Evolutionary conservation across 2,329 filamentous ascomycete species (phyloP).

Genomic region (Dothistroma septosporum): DNA sequence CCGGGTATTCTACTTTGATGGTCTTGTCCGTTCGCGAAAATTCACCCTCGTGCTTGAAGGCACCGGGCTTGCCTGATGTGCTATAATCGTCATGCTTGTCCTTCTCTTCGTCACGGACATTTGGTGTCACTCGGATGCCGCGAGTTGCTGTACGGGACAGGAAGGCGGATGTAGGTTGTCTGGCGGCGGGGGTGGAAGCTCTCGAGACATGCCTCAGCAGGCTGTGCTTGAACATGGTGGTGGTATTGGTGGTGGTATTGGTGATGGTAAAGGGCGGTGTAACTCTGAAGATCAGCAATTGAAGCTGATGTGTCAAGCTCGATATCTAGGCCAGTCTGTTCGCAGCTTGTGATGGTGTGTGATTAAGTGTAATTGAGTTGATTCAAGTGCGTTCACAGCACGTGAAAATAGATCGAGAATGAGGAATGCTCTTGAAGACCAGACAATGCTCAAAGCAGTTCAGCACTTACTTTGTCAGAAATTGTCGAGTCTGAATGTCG

Average conservation of each 20-base stretch:
- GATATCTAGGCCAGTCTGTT: background rate
- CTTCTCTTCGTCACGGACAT: constrained; percentile 25
- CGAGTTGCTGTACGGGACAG: constrained; percentile 18
- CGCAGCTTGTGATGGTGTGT: background rate
- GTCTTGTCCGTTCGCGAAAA: constrained; percentile 76
- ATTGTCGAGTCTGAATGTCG: background rate
- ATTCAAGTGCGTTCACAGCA: background rate
- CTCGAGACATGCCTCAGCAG: constrained; percentile 33
- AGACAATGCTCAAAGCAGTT: too few relatives aligned
- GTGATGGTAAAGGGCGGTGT: background rate
- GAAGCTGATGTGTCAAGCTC: background rate
- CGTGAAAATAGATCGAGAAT: too few relatives aligned
- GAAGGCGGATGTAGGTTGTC: constrained; percentile 24
- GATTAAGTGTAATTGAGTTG: background rate
- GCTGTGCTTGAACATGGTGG: constrained; percentile 32
- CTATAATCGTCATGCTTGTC: constrained; percentile 31
- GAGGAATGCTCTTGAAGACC: background rate
- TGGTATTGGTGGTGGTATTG: background rate
- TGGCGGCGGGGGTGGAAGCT: constrained; percentile 30
- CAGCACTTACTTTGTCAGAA: background rate
- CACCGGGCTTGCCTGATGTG: constrained; percentile 34
- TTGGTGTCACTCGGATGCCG: constrained; percentile 20
- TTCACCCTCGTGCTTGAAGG: constrained; percentile 55
- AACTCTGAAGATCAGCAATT: background rate
- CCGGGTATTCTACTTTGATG: constrained; percentile 74